Evolutionary conservation across 805 yeast genomes (phyloP), one percentile per base, ranked within the genome.

Genomic region (Ogataea corticis): DNA sequence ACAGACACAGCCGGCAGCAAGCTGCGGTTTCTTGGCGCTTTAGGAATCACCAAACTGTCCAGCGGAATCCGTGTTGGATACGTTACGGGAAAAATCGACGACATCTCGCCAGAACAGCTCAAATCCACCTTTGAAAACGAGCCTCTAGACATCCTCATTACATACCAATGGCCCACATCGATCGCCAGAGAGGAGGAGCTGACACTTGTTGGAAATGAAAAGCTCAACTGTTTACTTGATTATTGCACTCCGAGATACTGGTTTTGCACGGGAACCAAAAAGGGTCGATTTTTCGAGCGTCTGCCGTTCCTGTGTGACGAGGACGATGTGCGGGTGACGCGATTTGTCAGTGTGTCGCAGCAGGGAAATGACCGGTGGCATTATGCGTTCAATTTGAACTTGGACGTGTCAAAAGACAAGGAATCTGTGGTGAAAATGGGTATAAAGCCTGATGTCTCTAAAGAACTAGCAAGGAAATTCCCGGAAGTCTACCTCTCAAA

Each of bases 311-410:
- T 67, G 41, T 83, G 88, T 88, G 63, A 64, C 15, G 70, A 67
- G 2, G 45, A 43, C 10, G 43, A 40, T n/a, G 70, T 65, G 0
- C 56, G 71, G 12, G 57, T 73, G 1, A 78, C 89, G 0, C 69
- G 95, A 42, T 84, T 85, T 54, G 74, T 87, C 13, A 81, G 89
- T 58, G 60, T 87, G 38, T 85, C 80, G 0, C 84, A 72, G 60
- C 85, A 82, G 0, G 67, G 76, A 2, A 71, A 72, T 9, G 73
- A 68, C 2, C 77, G 76, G 59, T 88, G 92, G 91, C 83, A 80
- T 50, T 88, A 87, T 66, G 96, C 95, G 0, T 87, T 87, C 51
- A 72, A 71, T 30, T 41, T 79, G 23, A 58, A 58, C 40, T 45
- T 62, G 25, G 68, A 62, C 15, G 59, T 60, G 38, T 13, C 54